Conservation (phyloP, 192 early-diverging fungal species). For the Coemansia sp. region DNA sequence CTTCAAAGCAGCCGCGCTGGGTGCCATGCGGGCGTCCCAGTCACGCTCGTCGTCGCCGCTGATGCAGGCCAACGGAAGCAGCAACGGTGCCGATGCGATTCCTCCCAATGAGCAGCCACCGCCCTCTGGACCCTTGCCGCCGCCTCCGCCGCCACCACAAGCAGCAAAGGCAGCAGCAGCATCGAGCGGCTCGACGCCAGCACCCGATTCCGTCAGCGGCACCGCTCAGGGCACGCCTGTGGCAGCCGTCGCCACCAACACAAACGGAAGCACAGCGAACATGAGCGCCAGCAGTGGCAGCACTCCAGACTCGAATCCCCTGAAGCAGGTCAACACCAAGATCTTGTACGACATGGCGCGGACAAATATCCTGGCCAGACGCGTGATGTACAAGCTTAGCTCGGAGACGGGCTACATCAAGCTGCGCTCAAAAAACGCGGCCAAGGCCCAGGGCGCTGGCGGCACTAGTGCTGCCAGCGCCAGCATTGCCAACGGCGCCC, state of each 20-base stretch:
- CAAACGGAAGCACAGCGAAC: background rate
- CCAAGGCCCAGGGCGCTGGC: slow-evolving; percentile 7
- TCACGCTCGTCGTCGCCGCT: slow-evolving; percentile 2
- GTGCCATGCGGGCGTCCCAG: slow-evolving; percentile 23
- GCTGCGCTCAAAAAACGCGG: slow-evolving; percentile 32
- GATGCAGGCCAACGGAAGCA: background rate
- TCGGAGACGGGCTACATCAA: slow-evolving; percentile 49
- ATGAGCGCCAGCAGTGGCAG: slow-evolving; percentile 10
- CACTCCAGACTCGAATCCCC: background rate
- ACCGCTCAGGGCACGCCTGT: background rate
- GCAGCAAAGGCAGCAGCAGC: background rate
- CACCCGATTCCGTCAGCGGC: background rate
- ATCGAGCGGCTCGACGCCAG: background rate
- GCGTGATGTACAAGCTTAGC: slow-evolving; percentile 42
- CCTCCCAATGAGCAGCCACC: background rate
- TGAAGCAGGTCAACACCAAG: slow-evolving; percentile 30
- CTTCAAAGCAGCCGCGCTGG: slow-evolving; percentile 28
- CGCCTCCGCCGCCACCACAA: background rate
- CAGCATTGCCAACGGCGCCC: slow-evolving; percentile 12
- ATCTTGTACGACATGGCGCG: slow-evolving; percentile 48
- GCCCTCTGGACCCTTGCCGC: slow-evolving; percentile 10
- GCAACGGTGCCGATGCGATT: background rate
- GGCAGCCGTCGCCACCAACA: background rate
- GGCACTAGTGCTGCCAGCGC: background rate
- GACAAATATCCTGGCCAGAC: slow-evolving; percentile 43